These are phyloP conservation scores for Pisolithus tinctorius DNA, from an alignment of 768 basidiomycete species.

Conservation along the genomic window DNA sequence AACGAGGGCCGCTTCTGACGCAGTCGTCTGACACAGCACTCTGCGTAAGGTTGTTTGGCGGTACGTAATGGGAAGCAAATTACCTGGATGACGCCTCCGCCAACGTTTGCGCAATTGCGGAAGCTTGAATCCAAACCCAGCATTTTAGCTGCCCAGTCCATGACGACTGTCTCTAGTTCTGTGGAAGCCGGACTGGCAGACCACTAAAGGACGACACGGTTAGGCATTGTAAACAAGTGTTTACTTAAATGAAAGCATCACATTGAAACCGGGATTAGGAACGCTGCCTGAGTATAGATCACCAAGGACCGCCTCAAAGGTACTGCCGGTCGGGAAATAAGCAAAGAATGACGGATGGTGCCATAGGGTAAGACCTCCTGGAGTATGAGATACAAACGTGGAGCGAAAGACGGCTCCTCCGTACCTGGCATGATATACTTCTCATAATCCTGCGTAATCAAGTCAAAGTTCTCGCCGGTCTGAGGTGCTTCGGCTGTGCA, in stretches of 20 bases:
- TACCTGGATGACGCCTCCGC: conserved; percentile 84
- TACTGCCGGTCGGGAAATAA: conserved; percentile 76
- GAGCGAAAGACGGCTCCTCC: not conserved
- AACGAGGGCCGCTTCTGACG: conserved; percentile 76
- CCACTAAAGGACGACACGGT: conserved; percentile 51
- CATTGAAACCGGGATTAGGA: conserved; percentile 86
- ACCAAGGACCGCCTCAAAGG: conserved; percentile 76
- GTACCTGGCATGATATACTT: conserved; percentile 79
- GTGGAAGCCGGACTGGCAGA: conserved; percentile 84
- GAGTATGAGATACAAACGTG: not conserved
- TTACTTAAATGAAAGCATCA: conserved; percentile 25
- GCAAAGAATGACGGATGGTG: conserved; percentile 88
- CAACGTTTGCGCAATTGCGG: conserved; percentile 54
- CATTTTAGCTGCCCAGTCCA: conserved; percentile 90
- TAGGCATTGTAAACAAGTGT: not conserved
- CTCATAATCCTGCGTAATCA: conserved; percentile 75
- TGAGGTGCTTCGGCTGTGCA: conserved; percentile 48
- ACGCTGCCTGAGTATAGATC: conserved; percentile 74
- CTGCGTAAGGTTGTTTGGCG: not conserved
- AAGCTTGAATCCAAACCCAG: conserved; percentile 68
- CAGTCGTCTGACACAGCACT: conserved; percentile 52
- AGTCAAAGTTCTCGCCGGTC: conserved; percentile 64
- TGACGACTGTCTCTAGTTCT: conserved; percentile 78
- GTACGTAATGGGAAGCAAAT: conserved; percentile 1
- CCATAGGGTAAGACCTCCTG: conserved; percentile 81